Percentiles rank a stretch among this genome's conserved stretches.
Evolutionary conservation across 345 rosid species (phyloP).

Genomic region (Gossypium australe): DNA sequence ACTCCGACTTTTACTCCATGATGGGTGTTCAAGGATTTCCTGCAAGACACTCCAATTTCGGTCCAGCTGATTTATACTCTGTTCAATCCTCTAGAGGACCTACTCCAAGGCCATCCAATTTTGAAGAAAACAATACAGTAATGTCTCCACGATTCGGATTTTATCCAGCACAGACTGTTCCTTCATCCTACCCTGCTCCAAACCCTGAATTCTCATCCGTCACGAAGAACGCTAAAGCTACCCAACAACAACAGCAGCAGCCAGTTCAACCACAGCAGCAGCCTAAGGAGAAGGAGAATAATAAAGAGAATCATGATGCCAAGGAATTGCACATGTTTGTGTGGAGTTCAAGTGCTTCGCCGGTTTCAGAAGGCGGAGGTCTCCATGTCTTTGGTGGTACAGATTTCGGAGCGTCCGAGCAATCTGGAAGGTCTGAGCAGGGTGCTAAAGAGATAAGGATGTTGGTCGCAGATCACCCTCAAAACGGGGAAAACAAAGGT

Average conservation of each 20-base stretch:
- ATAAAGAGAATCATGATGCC: constrained; percentile 62
- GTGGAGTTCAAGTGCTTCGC: constrained; percentile 95
- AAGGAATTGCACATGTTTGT: constrained; percentile 98
- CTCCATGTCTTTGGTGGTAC: constrained; percentile 62
- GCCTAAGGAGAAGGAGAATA: constrained; percentile 10
- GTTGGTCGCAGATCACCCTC: constrained; percentile 76
- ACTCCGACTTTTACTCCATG: constrained; percentile 80
- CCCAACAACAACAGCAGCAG: constrained; percentile 20
- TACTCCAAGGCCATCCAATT: constrained; percentile 75
- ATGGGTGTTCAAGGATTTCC: constrained; percentile 76
- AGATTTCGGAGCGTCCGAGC: constrained; percentile 53
- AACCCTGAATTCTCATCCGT: constrained; percentile 64
- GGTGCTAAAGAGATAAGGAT: constrained; percentile 89
- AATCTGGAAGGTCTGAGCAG: constrained; percentile 74
- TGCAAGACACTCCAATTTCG: constrained; percentile 71
- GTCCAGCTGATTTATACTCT: constrained; percentile 72
- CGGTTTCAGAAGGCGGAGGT: constrained; percentile 77
- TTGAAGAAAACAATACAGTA: constrained; percentile 58
- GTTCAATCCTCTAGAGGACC: constrained; percentile 78
- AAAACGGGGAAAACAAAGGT: constrained; percentile 73
- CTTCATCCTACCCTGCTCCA: constrained; percentile 79
- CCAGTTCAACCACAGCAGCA: constrained; percentile 4
- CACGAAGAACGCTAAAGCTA: constrained; percentile 29
- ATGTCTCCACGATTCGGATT: constrained; percentile 72
- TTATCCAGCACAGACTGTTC: constrained; percentile 56